phyloP scores from a whole-genome alignment of 139 green algal genomes.

The Limnomonas spitsbergensis region DNA sequence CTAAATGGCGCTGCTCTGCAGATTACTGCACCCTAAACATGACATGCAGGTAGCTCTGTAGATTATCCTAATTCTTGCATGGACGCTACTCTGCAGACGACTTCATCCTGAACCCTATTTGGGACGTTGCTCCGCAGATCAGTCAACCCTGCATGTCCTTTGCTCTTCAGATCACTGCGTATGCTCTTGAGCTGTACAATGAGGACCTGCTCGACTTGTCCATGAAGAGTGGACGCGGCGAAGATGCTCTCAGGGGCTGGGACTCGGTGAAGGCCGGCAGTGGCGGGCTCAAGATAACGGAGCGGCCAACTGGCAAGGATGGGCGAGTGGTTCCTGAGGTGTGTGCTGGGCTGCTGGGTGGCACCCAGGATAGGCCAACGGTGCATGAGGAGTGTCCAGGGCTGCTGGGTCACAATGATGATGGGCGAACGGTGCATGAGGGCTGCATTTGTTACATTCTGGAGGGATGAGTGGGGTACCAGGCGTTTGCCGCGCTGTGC shows the following conservation, averaged over 20 bases:
- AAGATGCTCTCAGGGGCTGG: background rate
- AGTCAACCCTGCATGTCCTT: no score
- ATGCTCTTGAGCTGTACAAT: constrained; percentile 73
- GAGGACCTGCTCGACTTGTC: constrained; percentile 68
- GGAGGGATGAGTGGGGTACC: no score
- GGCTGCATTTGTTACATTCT: background rate
- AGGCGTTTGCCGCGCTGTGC: background rate
- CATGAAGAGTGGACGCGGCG: constrained; percentile 16
- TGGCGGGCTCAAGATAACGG: constrained; percentile 43
- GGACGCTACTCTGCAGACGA: no score
- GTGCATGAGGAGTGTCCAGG: constrained; percentile 1
- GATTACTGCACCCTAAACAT: no score
- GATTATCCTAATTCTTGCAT: no score
- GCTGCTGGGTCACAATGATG: background rate
- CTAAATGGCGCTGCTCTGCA: no score
- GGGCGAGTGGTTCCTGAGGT: constrained; percentile 56
- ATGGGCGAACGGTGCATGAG: background rate
- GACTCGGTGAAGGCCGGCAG: background rate
- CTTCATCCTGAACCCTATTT: no score
- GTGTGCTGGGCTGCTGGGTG: no score
- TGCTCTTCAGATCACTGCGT: constrained; percentile 32
- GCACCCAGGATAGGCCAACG: no score
- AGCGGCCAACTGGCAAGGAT: constrained; percentile 49
- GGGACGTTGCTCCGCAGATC: no score
- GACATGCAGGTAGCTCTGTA: no score